Evolutionary conservation across 2,329 filamentous ascomycete genomes (phyloP).

Genomic region (Arthrocladium fulminans): DNA sequence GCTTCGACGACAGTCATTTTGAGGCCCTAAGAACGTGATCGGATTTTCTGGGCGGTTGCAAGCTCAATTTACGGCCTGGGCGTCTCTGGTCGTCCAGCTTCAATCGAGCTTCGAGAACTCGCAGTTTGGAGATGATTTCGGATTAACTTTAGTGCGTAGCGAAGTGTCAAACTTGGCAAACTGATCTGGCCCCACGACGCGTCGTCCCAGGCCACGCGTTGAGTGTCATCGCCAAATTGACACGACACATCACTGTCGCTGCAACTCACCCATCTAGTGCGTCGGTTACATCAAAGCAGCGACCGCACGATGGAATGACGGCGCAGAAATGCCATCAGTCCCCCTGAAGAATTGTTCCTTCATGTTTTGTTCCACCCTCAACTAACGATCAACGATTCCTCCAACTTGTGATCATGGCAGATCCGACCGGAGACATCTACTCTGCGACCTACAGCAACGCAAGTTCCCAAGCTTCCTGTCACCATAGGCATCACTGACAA

Average conservation of each 20-base stretch:
- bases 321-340: neutral
- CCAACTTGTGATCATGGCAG: conserved; percentile 10
- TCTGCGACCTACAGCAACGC: conserved; percentile 59
- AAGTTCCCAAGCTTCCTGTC: conserved; percentile 23
- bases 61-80: neutral
- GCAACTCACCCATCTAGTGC: neutral
- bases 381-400: neutral
- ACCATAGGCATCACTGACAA: conserved; percentile 8
- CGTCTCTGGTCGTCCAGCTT: neutral
- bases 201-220: conserved; percentile 1
- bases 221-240: neutral
- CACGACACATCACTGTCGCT: neutral
- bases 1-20: conserved; percentile 32
- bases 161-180: neutral
- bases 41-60: neutral
- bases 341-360: neutral
- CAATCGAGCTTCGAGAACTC: neutral
- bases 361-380: neutral
- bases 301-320: neutral
- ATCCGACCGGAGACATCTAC: conserved; percentile 43
- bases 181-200: conserved; percentile 5
- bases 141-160: neutral
- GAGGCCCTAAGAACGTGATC: neutral
- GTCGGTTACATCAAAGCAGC: neutral
- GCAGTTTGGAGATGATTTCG: neutral